phyloP scores from a whole-genome alignment of 768 basidiomycete genomes.

The Podaxis carcinomalis region DNA sequence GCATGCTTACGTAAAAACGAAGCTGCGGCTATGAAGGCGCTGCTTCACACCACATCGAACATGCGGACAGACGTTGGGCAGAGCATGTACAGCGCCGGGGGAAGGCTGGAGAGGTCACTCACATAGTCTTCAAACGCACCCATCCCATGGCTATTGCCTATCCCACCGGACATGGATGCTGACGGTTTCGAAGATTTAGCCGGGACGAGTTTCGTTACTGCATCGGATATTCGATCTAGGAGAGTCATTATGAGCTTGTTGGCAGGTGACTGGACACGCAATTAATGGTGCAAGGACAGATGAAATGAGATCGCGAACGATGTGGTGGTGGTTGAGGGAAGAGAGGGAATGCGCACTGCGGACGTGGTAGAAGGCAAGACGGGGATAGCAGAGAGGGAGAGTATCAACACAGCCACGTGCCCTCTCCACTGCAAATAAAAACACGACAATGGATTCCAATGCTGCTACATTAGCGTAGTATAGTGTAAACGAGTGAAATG shows the following conservation, averaged over 20 bases:
- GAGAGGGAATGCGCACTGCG: background rate
- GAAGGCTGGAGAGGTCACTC: constrained; percentile 27
- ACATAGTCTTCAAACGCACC: constrained; percentile 71
- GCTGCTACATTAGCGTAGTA: constrained; percentile 12
- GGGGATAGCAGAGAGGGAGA: background rate
- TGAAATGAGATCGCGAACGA: background rate
- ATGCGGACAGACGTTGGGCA: background rate
- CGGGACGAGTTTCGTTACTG: constrained; percentile 42
- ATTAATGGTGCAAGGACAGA: background rate
- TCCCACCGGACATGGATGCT: constrained; percentile 45
- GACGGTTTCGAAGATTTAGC: constrained; percentile 35
- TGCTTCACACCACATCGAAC: background rate
- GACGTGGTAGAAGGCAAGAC: constrained; percentile 1
- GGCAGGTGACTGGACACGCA: constrained; percentile 1
- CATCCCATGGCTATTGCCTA: constrained; percentile 56
- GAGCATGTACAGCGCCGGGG: background rate
- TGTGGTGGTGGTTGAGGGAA: background rate
- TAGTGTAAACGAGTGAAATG: constrained; percentile 11
- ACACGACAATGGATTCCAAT: constrained; percentile 3
- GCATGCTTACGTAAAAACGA: constrained; percentile 6
- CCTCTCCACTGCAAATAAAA: background rate
- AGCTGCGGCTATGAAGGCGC: background rate
- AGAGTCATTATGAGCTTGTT: constrained; percentile 40
- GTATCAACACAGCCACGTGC: constrained; percentile 9
- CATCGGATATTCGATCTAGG: constrained; percentile 53